Evolutionary conservation across 768 basidiomycete species (phyloP).

Genomic region (Infundibulicybe gibba): DNA sequence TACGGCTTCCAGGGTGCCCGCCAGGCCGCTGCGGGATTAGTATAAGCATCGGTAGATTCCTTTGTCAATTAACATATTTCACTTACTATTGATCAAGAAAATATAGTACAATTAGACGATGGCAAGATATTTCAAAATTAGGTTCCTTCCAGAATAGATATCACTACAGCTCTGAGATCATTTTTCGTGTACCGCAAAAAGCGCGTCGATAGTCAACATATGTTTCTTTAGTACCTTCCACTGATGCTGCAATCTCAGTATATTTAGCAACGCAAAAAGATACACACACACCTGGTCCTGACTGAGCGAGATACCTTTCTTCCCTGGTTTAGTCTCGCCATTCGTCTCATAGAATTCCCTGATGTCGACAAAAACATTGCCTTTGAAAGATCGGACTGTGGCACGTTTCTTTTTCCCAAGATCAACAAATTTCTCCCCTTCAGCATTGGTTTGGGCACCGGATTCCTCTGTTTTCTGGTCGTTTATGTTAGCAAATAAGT

Average conservation of each 20-base stretch:
- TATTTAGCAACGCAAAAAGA: not conserved
- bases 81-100: constrained; percentile 7
- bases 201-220: constrained; percentile 43
- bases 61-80: constrained; percentile 5
- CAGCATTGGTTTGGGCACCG: constrained; percentile 17
- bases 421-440: constrained; percentile 58
- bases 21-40: constrained; percentile 68
- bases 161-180: no score
- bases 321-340: constrained; percentile 68
- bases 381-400: constrained; percentile 49
- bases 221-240: constrained; percentile 55
- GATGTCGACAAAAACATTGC: constrained; percentile 59
- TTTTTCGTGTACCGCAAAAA: constrained; percentile 38
- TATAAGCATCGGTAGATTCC: constrained; percentile 11
- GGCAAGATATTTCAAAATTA: no score
- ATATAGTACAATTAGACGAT: no score
- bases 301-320: constrained; percentile 72
- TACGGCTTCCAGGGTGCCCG: constrained; percentile 64
- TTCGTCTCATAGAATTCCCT: constrained; percentile 63
- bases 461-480: constrained; percentile 22
- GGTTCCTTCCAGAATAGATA: no score
- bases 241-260: constrained; percentile 21
- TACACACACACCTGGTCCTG: constrained; percentile 53
- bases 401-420: constrained; percentile 72
- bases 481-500: no score